Evolutionary conservation across 2,329 filamentous ascomycete species (phyloP).

Genomic region (Neopestalotiopsis clavispora): DNA sequence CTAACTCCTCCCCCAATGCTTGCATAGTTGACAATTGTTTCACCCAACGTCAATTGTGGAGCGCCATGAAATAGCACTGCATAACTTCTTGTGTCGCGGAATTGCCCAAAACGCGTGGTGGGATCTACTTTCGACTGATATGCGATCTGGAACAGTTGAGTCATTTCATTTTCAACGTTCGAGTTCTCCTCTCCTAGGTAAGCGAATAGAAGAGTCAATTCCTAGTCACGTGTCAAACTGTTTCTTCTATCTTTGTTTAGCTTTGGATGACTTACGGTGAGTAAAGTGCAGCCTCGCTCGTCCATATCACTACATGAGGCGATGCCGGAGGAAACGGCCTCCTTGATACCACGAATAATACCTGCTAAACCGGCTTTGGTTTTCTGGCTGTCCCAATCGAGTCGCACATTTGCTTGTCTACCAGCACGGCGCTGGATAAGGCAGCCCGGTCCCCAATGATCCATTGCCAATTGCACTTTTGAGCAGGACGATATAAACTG

Average conservation of each 20-base stretch:
- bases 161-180: not conserved
- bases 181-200: not conserved
- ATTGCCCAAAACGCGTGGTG: not conserved
- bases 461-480: no score
- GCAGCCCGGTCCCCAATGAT: no score
- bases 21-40: not conserved
- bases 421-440: no score
- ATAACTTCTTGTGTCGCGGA: not conserved
- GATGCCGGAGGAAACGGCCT: not conserved
- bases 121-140: not conserved
- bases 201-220: not conserved
- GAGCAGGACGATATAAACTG: not conserved
- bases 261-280: not conserved
- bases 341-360: not conserved
- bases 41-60: not conserved
- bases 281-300: not conserved
- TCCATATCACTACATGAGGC: not conserved
- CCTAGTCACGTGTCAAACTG: not conserved
- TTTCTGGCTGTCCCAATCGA: not conserved
- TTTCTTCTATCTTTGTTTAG: not conserved
- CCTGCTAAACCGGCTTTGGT: not conserved
- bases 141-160: not conserved
- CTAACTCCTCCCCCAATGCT: fast-evolving
- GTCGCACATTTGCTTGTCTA: no score
- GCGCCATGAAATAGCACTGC: not conserved